Evolutionary conservation across 768 basidiomycete species (phyloP).

Genomic region (Trametes villosa): DNA sequence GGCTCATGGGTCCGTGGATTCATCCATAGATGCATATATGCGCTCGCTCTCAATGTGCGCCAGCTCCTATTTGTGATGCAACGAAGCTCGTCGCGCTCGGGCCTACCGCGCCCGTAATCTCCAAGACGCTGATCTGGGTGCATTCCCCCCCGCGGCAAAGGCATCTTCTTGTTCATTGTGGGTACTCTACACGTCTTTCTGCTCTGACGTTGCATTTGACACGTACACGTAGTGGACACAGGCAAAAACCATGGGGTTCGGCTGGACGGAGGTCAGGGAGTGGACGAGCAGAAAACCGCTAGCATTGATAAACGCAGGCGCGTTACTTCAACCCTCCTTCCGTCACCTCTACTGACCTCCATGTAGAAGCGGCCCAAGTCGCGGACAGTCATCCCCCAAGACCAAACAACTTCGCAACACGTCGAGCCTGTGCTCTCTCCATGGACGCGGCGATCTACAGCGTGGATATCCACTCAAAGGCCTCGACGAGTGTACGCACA

Average conservation of each 20-base stretch:
- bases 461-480: conserved; percentile 89
- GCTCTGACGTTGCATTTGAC: conserved; percentile 14
- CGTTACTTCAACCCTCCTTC: conserved; percentile 1
- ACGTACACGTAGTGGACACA: conserved; percentile 93
- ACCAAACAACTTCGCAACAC: conserved; percentile 56
- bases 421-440: conserved; percentile 49
- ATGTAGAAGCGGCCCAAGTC: conserved; percentile 72
- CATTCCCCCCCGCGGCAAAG: conserved; percentile 87
- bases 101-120: conserved; percentile 81
- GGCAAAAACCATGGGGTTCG: conserved; percentile 77
- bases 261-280: conserved; percentile 85
- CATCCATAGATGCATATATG: too few species aligned
- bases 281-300: conserved; percentile 84
- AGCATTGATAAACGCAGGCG: conserved; percentile 77
- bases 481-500: conserved; percentile 83
- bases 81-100: conserved; percentile 82
- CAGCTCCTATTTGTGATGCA: too few species aligned
- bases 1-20: too few species aligned
- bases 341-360: neutral
- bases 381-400: conserved; percentile 91
- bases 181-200: conserved; percentile 48
- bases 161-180: conserved; percentile 71
- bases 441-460: conserved; percentile 78
- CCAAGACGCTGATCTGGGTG: conserved; percentile 91
- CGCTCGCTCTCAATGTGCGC: too few species aligned